Base-by-base conservation (phyloP, 2,329 filamentous ascomycete genomes). In the Gnomoniopsis smithogilvyi region DNA sequence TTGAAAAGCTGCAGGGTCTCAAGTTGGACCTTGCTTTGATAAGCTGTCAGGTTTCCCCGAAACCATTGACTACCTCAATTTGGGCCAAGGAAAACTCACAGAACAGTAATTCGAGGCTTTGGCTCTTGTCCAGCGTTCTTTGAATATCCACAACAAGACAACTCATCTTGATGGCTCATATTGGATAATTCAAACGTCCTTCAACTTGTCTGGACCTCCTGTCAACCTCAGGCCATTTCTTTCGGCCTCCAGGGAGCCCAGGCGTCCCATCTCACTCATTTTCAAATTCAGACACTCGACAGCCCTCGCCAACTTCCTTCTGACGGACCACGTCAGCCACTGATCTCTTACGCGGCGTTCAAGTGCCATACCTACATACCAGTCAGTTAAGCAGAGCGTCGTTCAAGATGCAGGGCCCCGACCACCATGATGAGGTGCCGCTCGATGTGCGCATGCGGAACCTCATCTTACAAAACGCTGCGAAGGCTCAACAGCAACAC, bases 391-490 rank as follows among this genome's bases (percentile, higher is more conserved):
- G 22, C 24, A 22, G 22, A 34, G 34, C 2, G 15, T 24, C 45
- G 22, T 15, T 46, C 55, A 47, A 52, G 15, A 63, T 63, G 55
- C 33, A 55, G 24, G 58, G 45, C 48, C 3, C 33, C 24, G 41
- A n/a, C 19, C 59, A 62, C 17, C 47, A 60, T 19, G 56, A 61
- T 43, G 56, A 56, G n/a, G 56, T 53, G 36, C 56, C 62, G 0
- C 64, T 68, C 7, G 67, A 67, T 22, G 63, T 64, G n/a, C 66
- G 59, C 4, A 58, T 68, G 33, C 57, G 64, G 41, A 61, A 56
- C 21, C 61, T 68, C 60, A 66, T 65, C 6, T 30, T 68, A 17
- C 56, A 59, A 41, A 68, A 63, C 48, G 61, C 54, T 11, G 62
- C 59, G 26, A 54, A 46, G 53, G 50, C 57, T 26, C 50, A 15